Base-by-base conservation (phyloP, 169 alveolate genomes). In the Plasmodium chabaudi region DNA sequence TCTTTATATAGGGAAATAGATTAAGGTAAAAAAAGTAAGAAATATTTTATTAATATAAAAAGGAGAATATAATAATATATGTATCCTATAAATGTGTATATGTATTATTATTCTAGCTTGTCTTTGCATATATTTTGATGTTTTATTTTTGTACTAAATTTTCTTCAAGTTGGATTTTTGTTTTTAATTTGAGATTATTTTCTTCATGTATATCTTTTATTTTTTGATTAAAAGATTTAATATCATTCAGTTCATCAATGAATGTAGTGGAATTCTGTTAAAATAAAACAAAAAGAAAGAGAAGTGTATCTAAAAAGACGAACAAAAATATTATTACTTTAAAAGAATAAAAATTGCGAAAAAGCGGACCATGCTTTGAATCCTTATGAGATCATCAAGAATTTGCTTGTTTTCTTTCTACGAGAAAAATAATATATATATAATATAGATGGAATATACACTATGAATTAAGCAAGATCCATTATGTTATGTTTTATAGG, bases 351-450 rank as follows among this genome's bases (percentile, higher is more conserved):
- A 25, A 51, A 34, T 34, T 47, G 39, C 5, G 39, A 13, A 27
- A 71, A 47, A 27, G 10, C 17, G 42, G 7, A 75, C 88, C 88
- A 75, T 19, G 47, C 64, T 55, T 63, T 74, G 61, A 73, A 75
- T 75, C 75, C 88, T 61, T 13, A 75, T 61, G 44, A 75, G 60
- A 42, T 75, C 88, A 13, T 75, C 88, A 17, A 75, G 72, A 21
- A 75, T 75, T 44, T 75, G 55, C 42, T 75, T 75, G 55, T 75
- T 75, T 46, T 60, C 49, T 21, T 63, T 75, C 88, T 75, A 68
- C 19, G 21, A 9, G 13, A 39, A 61, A 15, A 42, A 46, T 7
- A 34, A 23, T 27, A 27, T 34, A 34, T 34, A 34, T 34, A 34
- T 34, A 34, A 34, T 1, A 42, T 42, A 39, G 4, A 13, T 65